Conservation (phyloP, 306 rosid genomes). For the Lathyrus sativus region DNA sequence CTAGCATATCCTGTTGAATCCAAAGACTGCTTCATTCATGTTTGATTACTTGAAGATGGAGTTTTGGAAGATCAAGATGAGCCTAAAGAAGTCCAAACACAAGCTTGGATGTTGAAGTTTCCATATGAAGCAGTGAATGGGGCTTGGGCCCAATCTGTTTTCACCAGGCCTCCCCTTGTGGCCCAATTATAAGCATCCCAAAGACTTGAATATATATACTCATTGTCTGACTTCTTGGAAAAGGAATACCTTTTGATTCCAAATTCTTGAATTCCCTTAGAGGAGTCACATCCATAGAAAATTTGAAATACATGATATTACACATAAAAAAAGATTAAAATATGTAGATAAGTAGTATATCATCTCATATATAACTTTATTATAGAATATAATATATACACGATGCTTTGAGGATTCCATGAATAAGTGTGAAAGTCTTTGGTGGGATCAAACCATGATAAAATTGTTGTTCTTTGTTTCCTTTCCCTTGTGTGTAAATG, state of each 20-base stretch:
- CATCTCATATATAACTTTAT: too few relatives aligned
- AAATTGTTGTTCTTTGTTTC: slow-evolving; percentile 64
- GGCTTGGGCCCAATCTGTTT: slow-evolving; percentile 64
- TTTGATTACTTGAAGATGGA: slow-evolving; percentile 29
- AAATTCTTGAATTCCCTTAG: slow-evolving; percentile 66
- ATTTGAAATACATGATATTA: slow-evolving; percentile 31
- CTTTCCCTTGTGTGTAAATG: slow-evolving; percentile 57
- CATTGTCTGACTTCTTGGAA: slow-evolving; percentile 61
- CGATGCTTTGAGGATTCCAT: slow-evolving; percentile 68
- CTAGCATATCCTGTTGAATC: slow-evolving; percentile 48
- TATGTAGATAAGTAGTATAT: neutral
- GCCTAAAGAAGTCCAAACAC: slow-evolving; percentile 47
- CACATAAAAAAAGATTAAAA: neutral
- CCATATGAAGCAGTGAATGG: slow-evolving; percentile 67
- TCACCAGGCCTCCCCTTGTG: slow-evolving; percentile 68
- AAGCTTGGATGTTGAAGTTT: slow-evolving; percentile 51
- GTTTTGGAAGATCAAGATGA: slow-evolving; percentile 48
- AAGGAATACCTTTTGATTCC: slow-evolving; percentile 56
- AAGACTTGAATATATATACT: slow-evolving; percentile 53
- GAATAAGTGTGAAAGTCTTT: slow-evolving; percentile 71
- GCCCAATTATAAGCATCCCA: slow-evolving; percentile 75
- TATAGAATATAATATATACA: slow-evolving; percentile 38
- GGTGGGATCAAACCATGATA: slow-evolving; percentile 75
- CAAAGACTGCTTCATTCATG: slow-evolving; percentile 51
- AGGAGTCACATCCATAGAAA: slow-evolving; percentile 63